Evolutionary conservation across 768 basidiomycete genomes (phyloP).

Genomic region (Megacollybia marginata): DNA sequence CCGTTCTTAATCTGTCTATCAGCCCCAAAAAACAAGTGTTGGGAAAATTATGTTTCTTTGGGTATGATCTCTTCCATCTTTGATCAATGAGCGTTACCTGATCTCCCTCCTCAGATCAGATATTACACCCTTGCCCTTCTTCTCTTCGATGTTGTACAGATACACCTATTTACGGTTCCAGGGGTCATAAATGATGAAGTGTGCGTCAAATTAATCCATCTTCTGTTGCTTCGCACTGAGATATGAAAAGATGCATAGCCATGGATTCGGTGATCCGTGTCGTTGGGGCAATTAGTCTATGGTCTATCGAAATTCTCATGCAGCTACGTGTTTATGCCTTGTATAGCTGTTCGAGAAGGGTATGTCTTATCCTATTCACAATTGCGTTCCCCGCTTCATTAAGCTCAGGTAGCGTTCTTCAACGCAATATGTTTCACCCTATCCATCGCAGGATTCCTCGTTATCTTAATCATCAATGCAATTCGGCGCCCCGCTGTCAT

Average conservation of each 20-base stretch:
- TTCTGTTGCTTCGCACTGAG: not conserved
- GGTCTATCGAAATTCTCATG: constrained; percentile 44
- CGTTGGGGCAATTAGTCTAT: constrained; percentile 35
- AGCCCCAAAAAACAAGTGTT: constrained; percentile 28
- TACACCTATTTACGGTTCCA: constrained; percentile 32
- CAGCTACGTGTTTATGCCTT: constrained; percentile 38
- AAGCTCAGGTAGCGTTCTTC: constrained; percentile 26
- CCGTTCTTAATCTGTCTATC: not conserved
- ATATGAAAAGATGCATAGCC: constrained; percentile 29
- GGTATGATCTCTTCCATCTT: constrained; percentile 15
- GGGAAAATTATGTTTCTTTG: constrained; percentile 35
- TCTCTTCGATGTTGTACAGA: constrained; percentile 37
- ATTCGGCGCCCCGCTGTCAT: constrained; percentile 27
- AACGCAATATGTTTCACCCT: constrained; percentile 30
- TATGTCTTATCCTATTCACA: constrained; percentile 6
- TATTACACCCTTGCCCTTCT: constrained; percentile 39
- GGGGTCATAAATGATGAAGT: constrained; percentile 27
- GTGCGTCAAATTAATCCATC: constrained; percentile 16
- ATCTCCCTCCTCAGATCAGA: constrained; percentile 26
- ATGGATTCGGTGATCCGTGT: constrained; percentile 36
- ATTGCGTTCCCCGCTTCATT: not conserved
- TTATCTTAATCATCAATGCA: constrained; percentile 32
- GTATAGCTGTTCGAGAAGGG: constrained; percentile 31
- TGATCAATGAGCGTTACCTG: not conserved
- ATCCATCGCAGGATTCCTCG: constrained; percentile 34